Base-by-base conservation (phyloP, 129 eudicot species). In the Pittosporum tobira region DNA sequence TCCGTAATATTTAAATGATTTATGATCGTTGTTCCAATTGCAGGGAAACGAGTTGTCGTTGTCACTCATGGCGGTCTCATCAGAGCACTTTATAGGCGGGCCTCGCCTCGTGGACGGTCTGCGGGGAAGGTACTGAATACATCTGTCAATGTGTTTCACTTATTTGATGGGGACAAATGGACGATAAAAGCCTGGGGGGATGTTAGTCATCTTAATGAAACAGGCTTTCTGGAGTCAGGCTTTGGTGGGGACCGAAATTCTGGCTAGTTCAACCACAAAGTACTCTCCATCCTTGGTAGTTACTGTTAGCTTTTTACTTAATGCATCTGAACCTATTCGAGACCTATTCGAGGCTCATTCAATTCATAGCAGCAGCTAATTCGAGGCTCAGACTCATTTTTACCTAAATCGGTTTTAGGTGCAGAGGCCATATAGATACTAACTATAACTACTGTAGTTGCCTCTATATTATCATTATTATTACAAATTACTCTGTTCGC, bases 31-130 rank as follows among this genome's bases (percentile, higher is more conserved):
- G 0, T 22, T 23, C 45, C 34, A 20, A 2, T 64, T 55, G 59
- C 77, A 86, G 98, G 95, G 48, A 83, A 88, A 71, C 75, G 90
- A 40, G 90, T 88, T 31, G 85, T 81, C 5, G 94, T 88, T 60
- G 99, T 91, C 47, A 74, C 94, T 42, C 99, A 87, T 57, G 99
- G 94, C 0, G 99, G 90, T 42, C 66, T 77, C 42, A 91, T 91
- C 22, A 64, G 84, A 75, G 78, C 94, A 15, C 87, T 91, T 53
- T 83, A 80, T 57, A 69, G 61, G 47, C 71, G 77, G 20, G 71
- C 71, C 8, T 23, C 40, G 3, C 65, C 71, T 26, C 38, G 22
- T n/a, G 57, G 38, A 10, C 44, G 19, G 19, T 25, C 27, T 27
- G 25, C 51, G 1, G 71, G 57, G 28, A 48, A 51, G 48, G 31